Evolutionary conservation across 2,329 filamentous ascomycete genomes (phyloP).

Genomic region (Neonectria hederae): DNA sequence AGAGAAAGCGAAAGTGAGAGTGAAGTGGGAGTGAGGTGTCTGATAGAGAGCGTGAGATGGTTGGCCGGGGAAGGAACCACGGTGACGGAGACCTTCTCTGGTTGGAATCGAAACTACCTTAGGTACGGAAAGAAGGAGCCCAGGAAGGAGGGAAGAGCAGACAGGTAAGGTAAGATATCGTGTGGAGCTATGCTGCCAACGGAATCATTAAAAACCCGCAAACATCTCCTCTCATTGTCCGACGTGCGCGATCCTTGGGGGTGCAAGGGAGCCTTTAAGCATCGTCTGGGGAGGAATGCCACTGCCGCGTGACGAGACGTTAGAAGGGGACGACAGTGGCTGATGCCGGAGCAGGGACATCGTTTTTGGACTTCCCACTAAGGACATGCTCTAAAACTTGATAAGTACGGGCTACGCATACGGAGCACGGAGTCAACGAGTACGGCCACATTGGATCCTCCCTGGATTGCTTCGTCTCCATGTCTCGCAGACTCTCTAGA

Average conservation of each 20-base stretch:
- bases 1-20: background rate
- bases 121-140: constrained; percentile 3
- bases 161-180: constrained; percentile 12
- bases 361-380: constrained; percentile 26
- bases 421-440: background rate
- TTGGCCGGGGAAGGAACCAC: constrained; percentile 34
- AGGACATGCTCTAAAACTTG: constrained; percentile 24
- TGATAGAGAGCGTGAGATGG: constrained; percentile 17
- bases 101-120: constrained; percentile 17
- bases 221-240: background rate
- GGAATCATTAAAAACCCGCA: constrained; percentile 1
- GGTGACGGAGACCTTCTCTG: constrained; percentile 15
- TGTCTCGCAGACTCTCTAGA: constrained; percentile 15
- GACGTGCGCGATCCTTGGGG: constrained; percentile 19
- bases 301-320: constrained; percentile 33
- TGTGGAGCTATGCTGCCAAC: constrained; percentile 8
- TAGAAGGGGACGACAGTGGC: constrained; percentile 39
- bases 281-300: constrained; percentile 35
- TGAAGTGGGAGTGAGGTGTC: background rate
- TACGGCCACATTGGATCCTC: background rate
- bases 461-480: constrained; percentile 17
- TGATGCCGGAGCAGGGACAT: constrained; percentile 37
- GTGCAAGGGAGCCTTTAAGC: constrained; percentile 41
- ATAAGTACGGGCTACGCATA: constrained; percentile 11
- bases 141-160: constrained; percentile 17